Evolutionary conservation across 768 basidiomycete species (phyloP), one percentile per base, ranked within the genome.

Genomic region (Tephrocybe sp.): DNA sequence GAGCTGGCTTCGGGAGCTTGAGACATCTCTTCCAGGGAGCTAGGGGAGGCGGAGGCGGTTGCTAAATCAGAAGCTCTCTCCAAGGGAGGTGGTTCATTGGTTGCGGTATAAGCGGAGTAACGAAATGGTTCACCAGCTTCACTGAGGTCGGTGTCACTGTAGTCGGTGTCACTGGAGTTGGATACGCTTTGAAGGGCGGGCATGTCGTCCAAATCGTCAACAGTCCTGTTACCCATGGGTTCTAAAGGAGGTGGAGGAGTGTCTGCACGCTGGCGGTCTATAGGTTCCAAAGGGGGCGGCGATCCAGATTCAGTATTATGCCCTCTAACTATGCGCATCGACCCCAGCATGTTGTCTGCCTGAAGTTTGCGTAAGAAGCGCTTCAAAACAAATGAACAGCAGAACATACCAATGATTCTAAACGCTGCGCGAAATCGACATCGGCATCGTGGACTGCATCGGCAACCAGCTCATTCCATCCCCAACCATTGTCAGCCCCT

Each of bases 121-220:
- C 26, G 36, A 32, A 34, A 42, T 9, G 22, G 34, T 26, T 50
- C 49, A 13, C 51, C 57, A 11, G 59, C 60, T 20, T 51, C 58
- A 11, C 54, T 58, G 13, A 60, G 60, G 26, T 40, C 55, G 22
- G 54, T 51, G 2, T 49, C 56, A 5, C 10, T 19, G 23, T 47
- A 46, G 22, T 66, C 60, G 42, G 62, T 68, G 26, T 72, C 71
- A 39, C 69, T 72, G 26, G 61, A 66, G 26, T 65, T 66, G 30
- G 70, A 72, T 6, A 72, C 65, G 44, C 58, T 64, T 45, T 65
- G 70, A 48, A 68, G 66, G 36, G 34, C 65, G 33, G 66, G 76
- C 66, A 73, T 80, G 52, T 68, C 66, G 33, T 57, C 60, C 23
- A 60, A 56, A 35, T 52, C 63, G 22, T 62, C 57, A 2, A 44